Evolutionary conservation across 179 eudicot genomes (phyloP), one percentile per base, ranked within the genome.

Genomic region (Corrigiola litoralis): DNA sequence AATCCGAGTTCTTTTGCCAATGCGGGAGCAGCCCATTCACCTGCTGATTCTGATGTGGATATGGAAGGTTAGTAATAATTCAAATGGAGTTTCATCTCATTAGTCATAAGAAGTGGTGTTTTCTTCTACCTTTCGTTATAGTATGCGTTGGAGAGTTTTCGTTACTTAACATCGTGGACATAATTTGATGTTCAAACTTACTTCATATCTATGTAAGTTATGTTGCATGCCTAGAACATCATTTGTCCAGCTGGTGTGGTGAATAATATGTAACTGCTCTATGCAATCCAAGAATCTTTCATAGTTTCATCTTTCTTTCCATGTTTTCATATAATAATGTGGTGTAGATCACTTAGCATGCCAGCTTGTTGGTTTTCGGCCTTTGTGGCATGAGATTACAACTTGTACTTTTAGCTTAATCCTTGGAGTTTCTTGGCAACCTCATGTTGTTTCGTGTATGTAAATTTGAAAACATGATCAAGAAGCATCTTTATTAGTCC

Each of bases 21-120:
- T 54, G 75, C 58, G 63, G 71, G 49, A 54, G 57, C 46, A 32
- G 53, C 84, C 48, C 64, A 70, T 78, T 85, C 92, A 46, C 82
- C 81, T 59, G 69, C 84, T 62, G 88, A 84, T 79, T 92, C 98
- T 42, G 97, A 92, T 78, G 89, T 92, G 72, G 98, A 92, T 61
- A 86, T 92, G 89, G 98, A 92, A 85, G 98, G 98, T 92, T 68
- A 80, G 84, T 79, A 41, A 61, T 33, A 33, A 48, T 75, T 58
- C 34, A 44, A 37, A 41, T 27, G 27, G 11, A 58, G 8, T 11
- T 49, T 20, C 29, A 20, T 24, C 24, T 64, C 3, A 16, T 55
- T 58, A 23, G 8, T 50, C 37, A 28, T 0, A 56, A 18, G 31
- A n/a, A n/a, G n/a, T n/a, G n/a, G n/a, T n/a, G n/a, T n/a, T n/a